phyloP scores from a whole-genome alignment of 345 rosid species.

The Lagerstroemia speciosa region DNA sequence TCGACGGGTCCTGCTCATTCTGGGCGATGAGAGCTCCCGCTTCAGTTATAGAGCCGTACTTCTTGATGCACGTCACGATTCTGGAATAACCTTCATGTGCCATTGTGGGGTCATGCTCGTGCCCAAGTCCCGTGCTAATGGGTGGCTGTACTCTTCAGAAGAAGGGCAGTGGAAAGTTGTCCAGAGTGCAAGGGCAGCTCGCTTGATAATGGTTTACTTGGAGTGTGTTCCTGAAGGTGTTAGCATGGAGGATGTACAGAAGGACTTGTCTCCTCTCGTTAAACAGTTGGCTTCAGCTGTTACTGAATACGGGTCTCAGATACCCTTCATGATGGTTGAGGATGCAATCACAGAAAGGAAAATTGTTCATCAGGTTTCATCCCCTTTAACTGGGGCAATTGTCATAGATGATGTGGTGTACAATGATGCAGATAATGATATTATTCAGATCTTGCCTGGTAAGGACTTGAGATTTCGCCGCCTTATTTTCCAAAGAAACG shows the following conservation, averaged over 20 bases:
- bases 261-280: conserved; percentile 78
- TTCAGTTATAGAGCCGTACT: conserved; percentile 66
- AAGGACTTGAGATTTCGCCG: conserved; percentile 60
- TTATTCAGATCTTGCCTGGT: conserved; percentile 28
- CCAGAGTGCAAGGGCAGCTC: conserved; percentile 82
- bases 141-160: conserved; percentile 93
- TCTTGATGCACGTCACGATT: conserved; percentile 60
- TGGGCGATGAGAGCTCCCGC: conserved; percentile 43
- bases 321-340: neutral
- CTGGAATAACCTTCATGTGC: conserved; percentile 32
- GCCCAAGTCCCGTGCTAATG: conserved; percentile 87
- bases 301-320: neutral
- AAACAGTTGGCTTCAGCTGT: conserved; percentile 63
- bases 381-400: conserved; percentile 62
- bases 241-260: conserved; percentile 79
- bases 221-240: conserved; percentile 45
- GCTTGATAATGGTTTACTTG: conserved; percentile 78
- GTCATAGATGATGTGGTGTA: conserved; percentile 79
- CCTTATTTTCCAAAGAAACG: conserved; percentile 75
- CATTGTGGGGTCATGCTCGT: conserved; percentile 82
- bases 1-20: conserved; percentile 44
- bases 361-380: conserved; percentile 30
- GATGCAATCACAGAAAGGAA: neutral
- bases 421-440: conserved; percentile 43
- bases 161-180: conserved; percentile 94